These are phyloP conservation scores for Pisolithus marmoratus DNA, from an alignment of 768 basidiomycete genomes.

Conservation along the genomic window DNA sequence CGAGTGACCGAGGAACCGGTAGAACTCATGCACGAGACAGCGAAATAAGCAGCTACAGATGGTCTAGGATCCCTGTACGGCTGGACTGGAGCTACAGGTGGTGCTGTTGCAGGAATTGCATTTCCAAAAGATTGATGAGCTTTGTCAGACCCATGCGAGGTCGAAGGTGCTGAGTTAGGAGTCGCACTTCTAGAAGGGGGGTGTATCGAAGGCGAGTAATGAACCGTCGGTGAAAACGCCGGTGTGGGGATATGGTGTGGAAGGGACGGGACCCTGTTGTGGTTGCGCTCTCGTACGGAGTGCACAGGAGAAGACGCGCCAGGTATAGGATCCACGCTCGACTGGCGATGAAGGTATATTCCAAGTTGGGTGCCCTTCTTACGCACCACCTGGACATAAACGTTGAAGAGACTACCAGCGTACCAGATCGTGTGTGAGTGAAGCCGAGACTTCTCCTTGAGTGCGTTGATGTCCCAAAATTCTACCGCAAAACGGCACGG, in stretches of 20 bases:
- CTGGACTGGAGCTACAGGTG: slow-evolving; percentile 48
- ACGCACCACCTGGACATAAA: slow-evolving; percentile 83
- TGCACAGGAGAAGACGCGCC: slow-evolving; percentile 50
- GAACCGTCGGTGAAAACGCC: slow-evolving; percentile 23
- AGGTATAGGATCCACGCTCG: slow-evolving; percentile 75
- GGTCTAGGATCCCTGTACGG: slow-evolving; percentile 75
- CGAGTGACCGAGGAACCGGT: slow-evolving; percentile 78
- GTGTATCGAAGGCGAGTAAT: slow-evolving; percentile 42
- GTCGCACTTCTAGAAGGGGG: slow-evolving; percentile 42
- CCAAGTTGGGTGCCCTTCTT: slow-evolving; percentile 82
- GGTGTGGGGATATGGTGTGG: slow-evolving; percentile 26
- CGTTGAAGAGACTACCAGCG: slow-evolving; percentile 82
- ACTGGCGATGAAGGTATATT: slow-evolving; percentile 85
- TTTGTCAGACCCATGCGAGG: slow-evolving; percentile 12
- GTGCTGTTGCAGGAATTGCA: slow-evolving; percentile 36
- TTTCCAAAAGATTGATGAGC: slow-evolving; percentile 18
- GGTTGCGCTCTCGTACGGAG: slow-evolving; percentile 24
- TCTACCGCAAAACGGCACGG: slow-evolving; percentile 86
- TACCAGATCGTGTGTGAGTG: slow-evolving; percentile 88
- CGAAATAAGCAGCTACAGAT: slow-evolving; percentile 74
- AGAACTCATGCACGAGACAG: slow-evolving; percentile 73
- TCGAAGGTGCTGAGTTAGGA: slow-evolving; percentile 27
- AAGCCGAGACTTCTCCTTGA: slow-evolving; percentile 80
- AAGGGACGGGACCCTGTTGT: slow-evolving; percentile 26
- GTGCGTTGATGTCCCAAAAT: slow-evolving; percentile 78